Conservation (phyloP, 2,329 filamentous ascomycete species). For the Fusarium keratoplasticum region DNA sequence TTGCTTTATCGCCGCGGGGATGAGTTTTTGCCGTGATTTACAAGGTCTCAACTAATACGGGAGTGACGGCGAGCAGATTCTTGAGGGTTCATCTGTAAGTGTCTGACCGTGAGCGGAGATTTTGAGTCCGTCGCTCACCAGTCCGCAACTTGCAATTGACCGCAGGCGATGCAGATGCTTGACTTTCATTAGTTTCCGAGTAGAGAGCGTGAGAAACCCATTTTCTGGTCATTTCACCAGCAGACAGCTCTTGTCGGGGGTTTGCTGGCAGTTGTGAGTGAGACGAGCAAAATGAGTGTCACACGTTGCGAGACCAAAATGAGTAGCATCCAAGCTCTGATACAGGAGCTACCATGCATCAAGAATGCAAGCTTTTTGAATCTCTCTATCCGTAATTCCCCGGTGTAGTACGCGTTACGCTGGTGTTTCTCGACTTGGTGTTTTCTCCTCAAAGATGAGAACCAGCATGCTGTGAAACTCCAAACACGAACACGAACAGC, state of each 20-base stretch:
- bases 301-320: neutral
- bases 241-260: neutral
- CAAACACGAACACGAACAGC: neutral
- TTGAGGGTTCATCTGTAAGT: neutral
- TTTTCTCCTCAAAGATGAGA: neutral
- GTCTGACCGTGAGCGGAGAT: neutral
- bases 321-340: neutral
- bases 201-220: neutral
- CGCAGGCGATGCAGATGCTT: neutral
- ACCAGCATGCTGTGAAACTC: neutral
- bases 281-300: neutral
- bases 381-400: neutral
- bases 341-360: neutral
- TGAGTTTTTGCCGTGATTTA: neutral
- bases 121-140: neutral
- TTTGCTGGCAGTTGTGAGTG: neutral
- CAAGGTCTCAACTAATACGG: neutral
- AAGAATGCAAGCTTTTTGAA: neutral
- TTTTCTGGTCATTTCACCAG: neutral
- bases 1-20: neutral
- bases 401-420: neutral
- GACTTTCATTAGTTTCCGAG: neutral
- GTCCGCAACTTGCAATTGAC: neutral
- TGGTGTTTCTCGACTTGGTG: neutral
- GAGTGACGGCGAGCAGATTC: neutral